Base-by-base conservation (phyloP, 371 early-diverging fungal genomes). In the Apophysomyces ossiformis region DNA sequence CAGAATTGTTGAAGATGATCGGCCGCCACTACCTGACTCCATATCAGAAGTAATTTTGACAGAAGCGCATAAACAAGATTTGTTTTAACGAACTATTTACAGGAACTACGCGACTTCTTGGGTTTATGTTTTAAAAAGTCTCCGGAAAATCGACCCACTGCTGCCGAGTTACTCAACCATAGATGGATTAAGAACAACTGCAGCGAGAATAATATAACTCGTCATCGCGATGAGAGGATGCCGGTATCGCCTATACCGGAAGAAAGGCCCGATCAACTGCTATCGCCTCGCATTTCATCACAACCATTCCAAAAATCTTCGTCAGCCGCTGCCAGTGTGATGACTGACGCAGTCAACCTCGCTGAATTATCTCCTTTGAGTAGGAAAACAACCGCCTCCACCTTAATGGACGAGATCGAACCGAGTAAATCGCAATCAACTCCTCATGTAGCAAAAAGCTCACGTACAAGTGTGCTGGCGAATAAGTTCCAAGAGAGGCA, bases 1-100 rank as follows among this genome's bases (percentile, higher is more conserved):
- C 76, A 84, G 87, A 39, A 94, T 95, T 57, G 95, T 95, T 1
- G 94, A 94, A 73, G 95, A 93, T 71, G 88, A 87, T 37, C 76
- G 83, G 58, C 92, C 94, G 16, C 94, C 95, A 5, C 60, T 95
- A 7, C 95, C 95, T 7, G 86, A 82, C 18, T 78, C 82, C 11
- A 82, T 92, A 9, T 92, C 93, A 37, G 75, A 78, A 7, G 81
- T 82, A 79, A 71, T 68, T 11, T 8, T 21, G 11, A 61, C 16
- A 43, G 37, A 39, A 36, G 9, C n/a, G 38, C 18, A 37, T 63
- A 36, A 16, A 26, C 32, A 5, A 16, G 35, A 26, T 45, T 26
- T 9, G 47, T 3, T 26, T 16, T 32, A 39, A 39, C 38, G 1
- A 54, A 1, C 9, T 21, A 26, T 32, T 32, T 45, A 61, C 66